These are phyloP conservation scores for Codiaeum variegatum DNA, from an alignment of 441 rosid species.

Conservation along the genomic window DNA sequence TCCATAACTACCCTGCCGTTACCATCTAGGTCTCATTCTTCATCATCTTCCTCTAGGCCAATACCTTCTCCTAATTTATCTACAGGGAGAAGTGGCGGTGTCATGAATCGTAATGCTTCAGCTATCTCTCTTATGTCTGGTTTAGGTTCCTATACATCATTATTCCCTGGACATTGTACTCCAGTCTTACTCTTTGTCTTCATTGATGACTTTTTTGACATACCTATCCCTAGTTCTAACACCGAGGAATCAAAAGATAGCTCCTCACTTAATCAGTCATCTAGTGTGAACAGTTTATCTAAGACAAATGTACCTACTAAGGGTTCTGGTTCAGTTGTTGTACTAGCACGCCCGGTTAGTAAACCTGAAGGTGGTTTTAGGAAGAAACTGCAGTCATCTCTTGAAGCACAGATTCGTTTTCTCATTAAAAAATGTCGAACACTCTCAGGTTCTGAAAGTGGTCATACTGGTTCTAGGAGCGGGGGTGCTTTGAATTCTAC, in stretches of 20 bases:
- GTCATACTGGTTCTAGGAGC: slow-evolving; percentile 55
- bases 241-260: slow-evolving; percentile 47
- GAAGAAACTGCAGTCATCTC: slow-evolving; percentile 77
- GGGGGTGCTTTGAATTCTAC: slow-evolving; percentile 52
- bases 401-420: slow-evolving; percentile 75
- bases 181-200: slow-evolving; percentile 70
- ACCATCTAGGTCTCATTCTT: slow-evolving; percentile 49
- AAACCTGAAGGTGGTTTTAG: slow-evolving; percentile 67
- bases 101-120: slow-evolving; percentile 44
- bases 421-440: slow-evolving; percentile 73
- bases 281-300: slow-evolving; percentile 40
- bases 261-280: slow-evolving; percentile 37
- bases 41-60: slow-evolving; percentile 32
- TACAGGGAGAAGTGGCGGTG: slow-evolving; percentile 49
- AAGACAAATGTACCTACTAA: slow-evolving; percentile 50
- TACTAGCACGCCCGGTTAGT: slow-evolving; percentile 71
- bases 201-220: slow-evolving; percentile 59
- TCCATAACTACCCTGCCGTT: slow-evolving; percentile 43
- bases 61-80: slow-evolving; percentile 36
- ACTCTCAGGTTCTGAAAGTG: slow-evolving; percentile 55
- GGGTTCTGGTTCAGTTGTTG: slow-evolving; percentile 67
- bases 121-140: slow-evolving; percentile 68
- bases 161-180: slow-evolving; percentile 80
- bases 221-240: slow-evolving; percentile 28
- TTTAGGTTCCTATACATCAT: slow-evolving; percentile 55